A percentile compares a stretch with the other conserved stretches of the same genome.
These are phyloP conservation scores for Wickerhamiella azyma DNA, from an alignment of 805 yeast genomes.

Conservation along the genomic window DNA sequence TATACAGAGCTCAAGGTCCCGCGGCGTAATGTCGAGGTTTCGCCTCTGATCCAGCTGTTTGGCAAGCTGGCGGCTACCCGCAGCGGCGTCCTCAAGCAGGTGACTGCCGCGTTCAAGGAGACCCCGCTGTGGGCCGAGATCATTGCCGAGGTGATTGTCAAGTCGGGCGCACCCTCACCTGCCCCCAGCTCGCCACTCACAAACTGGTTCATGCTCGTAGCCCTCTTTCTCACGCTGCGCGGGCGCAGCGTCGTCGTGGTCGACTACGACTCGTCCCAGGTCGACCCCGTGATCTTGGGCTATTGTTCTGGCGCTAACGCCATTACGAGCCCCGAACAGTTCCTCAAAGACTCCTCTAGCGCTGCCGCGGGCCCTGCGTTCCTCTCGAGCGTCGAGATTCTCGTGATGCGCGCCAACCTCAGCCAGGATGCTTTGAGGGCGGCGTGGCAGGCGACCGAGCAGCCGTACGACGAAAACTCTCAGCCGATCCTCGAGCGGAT, in stretches of 20 bases:
- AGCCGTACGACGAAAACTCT: background rate
- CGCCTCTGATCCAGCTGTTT: slow-evolving; percentile 1
- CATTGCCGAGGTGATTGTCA: slow-evolving; percentile 3
- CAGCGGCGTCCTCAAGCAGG: background rate
- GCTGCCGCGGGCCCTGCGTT: background rate
- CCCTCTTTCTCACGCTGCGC: slow-evolving; percentile 2
- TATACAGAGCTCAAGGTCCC: slow-evolving; percentile 1
- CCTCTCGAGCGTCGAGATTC: slow-evolving; percentile 2
- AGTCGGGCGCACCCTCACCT: background rate
- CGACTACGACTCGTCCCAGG: background rate
- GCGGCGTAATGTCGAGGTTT: background rate
- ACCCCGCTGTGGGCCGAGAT: slow-evolving; percentile 9
- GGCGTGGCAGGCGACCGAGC: slow-evolving; percentile 4
- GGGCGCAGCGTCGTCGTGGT: slow-evolving; percentile 2
- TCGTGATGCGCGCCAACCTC: slow-evolving; percentile 3
- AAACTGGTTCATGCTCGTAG: slow-evolving; percentile 3
- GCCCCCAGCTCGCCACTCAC: background rate
- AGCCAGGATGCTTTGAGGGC: background rate
- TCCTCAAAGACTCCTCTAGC: background rate
- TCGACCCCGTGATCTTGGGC: background rate
- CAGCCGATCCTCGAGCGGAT: slow-evolving; percentile 5
- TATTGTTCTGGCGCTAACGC: slow-evolving; percentile 4
- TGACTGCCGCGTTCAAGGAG: background rate
- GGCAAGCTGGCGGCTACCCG: background rate
- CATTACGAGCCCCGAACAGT: background rate